A percentile compares a stretch with the other conserved stretches of the same genome.
These are phyloP conservation scores for Oryza australiensis DNA, from an alignment of 176 grass and related monocot species.

Conservation along the genomic window DNA sequence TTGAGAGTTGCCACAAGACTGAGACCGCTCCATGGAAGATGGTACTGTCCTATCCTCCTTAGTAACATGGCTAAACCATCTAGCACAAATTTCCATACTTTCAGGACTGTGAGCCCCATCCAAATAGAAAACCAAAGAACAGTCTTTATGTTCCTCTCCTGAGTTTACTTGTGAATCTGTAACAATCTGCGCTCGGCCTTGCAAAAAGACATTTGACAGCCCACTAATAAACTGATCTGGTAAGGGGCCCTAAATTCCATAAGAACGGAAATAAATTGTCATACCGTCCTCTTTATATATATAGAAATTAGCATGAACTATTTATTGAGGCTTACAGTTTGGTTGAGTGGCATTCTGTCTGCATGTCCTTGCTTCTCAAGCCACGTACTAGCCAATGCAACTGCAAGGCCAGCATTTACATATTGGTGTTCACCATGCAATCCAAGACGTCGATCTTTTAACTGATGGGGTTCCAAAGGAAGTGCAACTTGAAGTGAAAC, in stretches of 20 bases:
- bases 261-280: constrained; percentile 14
- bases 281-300: not conserved
- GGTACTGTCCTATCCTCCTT: constrained; percentile 41
- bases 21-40: constrained; percentile 37
- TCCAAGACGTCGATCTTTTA: constrained; percentile 76
- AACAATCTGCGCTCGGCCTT: constrained; percentile 86
- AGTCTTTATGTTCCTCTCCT: constrained; percentile 35
- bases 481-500: constrained; percentile 67
- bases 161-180: constrained; percentile 46
- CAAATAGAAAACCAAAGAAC: constrained; percentile 67
- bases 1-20: constrained; percentile 34
- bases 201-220: constrained; percentile 53
- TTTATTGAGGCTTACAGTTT: constrained; percentile 55
- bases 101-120: constrained; percentile 90
- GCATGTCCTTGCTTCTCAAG: constrained; percentile 63
- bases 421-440: constrained; percentile 83
- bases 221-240: constrained; percentile 69
- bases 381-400: constrained; percentile 82
- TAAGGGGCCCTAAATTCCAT: constrained; percentile 58
- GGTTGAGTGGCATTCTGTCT: constrained; percentile 41
- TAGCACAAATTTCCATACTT: constrained; percentile 90
- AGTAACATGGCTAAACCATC: constrained; percentile 75
- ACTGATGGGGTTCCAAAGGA: constrained; percentile 63
- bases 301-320: constrained; percentile 19
- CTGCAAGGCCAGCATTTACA: constrained; percentile 85